Evolutionary conservation across 768 basidiomycete genomes (phyloP).

Genomic region (Coprinellus micaceus): DNA sequence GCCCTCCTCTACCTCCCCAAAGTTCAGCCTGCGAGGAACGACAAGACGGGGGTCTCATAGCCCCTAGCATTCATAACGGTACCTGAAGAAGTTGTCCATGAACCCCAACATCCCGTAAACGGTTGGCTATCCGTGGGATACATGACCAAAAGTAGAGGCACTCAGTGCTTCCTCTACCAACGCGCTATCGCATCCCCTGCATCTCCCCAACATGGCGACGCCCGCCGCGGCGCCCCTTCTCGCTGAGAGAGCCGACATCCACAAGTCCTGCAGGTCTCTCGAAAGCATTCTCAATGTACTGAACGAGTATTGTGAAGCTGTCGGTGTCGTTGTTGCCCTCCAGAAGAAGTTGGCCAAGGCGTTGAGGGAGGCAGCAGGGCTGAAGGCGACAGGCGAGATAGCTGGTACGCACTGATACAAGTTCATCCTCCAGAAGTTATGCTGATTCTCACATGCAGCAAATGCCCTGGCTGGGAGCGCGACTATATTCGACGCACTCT

Average conservation of each 20-base stretch:
- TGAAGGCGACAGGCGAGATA: slow-evolving; percentile 59
- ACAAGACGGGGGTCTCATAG: too few species aligned
- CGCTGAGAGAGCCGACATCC: slow-evolving; percentile 67
- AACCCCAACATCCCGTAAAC: too few species aligned
- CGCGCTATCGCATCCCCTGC: neutral
- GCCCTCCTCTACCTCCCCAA: too few species aligned
- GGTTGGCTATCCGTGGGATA: neutral
- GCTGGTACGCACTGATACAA: slow-evolving; percentile 46
- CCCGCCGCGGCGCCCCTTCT: slow-evolving; percentile 20
- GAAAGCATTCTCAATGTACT: slow-evolving; percentile 64
- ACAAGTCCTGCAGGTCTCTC: slow-evolving; percentile 77
- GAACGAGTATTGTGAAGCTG: slow-evolving; percentile 74
- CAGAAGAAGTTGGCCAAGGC: slow-evolving; percentile 78
- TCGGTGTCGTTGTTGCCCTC: slow-evolving; percentile 52
- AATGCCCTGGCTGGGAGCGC: slow-evolving; percentile 67
- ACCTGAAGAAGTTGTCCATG: too few species aligned
- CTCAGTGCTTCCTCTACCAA: neutral
- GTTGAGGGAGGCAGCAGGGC: slow-evolving; percentile 57
- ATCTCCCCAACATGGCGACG: slow-evolving; percentile 6
- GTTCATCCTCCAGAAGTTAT: neutral
- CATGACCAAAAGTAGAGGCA: neutral
- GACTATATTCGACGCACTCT: slow-evolving; percentile 62
- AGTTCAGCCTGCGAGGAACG: too few species aligned
- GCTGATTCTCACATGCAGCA: slow-evolving; percentile 34
- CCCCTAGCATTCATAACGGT: too few species aligned